Base-by-base conservation (phyloP, 1,284 basidiomycete genomes). In the Ganoderma sinense region DNA sequence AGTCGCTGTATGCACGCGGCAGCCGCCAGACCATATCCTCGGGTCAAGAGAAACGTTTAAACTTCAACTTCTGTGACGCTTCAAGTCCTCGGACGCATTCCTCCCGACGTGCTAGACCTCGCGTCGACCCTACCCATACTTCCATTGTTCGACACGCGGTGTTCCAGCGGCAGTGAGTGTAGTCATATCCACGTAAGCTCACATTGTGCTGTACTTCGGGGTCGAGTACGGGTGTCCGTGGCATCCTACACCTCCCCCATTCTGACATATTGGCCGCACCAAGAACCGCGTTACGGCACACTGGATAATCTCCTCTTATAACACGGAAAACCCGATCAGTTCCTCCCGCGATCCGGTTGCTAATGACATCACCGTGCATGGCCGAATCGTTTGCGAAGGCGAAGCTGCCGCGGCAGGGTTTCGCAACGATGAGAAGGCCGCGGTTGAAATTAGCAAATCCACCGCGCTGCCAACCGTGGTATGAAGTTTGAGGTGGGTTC, bases 391-490 rank as follows among this genome's bases (percentile, higher is more conserved):
- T 20, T 56, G 31, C 29, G 16, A 56, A 16, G 29, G 23, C 29
- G 53, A 56, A 10, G 53, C 16, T 4, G 29, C 53, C 31, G 23
- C 8, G 6, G 16, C 29, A 33, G 26, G 53, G 16, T 31, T 56
- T 56, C 53, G 53, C 53, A 56, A 56, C 53, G 29, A 56, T 56
- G 53, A 56, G 53, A 56, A 56, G 53, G 53, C 53, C 53, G 53
- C 53, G 29, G 23, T 56, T 20, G 53, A 56, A 56, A 56, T 56
- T 56, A 33, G 53, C 29, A 56, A 56, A 56, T 33, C 29, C 31
- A 56, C 53, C 53, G 29, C 16, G 53, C 29, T 29, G 29, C 29
- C 29, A 56, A 33, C 53, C 8, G 29, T 56, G 23, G 29, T 31
- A 56, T 20, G 53, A 18, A 20, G 53, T 56, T 56, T 56, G 53